Evolutionary conservation across 2,329 filamentous ascomycete genomes (phyloP), one percentile per base, ranked within the genome.

Genomic region (Incumbomyces lentus): DNA sequence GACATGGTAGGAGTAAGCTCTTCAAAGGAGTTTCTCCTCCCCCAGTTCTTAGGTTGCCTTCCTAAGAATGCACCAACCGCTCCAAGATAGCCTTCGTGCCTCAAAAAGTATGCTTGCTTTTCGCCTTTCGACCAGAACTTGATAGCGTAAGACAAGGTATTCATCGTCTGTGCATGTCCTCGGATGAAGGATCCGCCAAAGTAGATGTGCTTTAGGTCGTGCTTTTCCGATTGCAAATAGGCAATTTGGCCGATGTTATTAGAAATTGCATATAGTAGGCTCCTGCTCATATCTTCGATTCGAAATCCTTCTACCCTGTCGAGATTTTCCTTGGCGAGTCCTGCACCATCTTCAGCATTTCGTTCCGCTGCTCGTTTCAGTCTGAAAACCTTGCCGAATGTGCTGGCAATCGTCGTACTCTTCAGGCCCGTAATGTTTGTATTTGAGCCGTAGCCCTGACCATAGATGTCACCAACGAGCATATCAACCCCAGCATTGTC

Each of bases 171-270:
- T 13, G 85, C 81, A 64, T 98, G 92, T 34, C 92, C 92, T 35
- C 92, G 82, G 61, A 98, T 96, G 63, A 96, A 98, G 6, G 85
- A 92, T 18, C 92, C 92, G 17, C 92, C 92, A 65, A 98, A 98
- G 70, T 98, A 98, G 51, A 98, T 96, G 60, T 90, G 81, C 52
- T 86, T 84, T 19, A 96, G 73, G 38, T 83, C 78, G 68, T 98
- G 90, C 61, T 95, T 92, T 63, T 95, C 89, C 5, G 87, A 92
- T 62, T 96, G 92, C n/a, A 98, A 73, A 64, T 92, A 95, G 36
- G 92, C 88, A 58, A 98, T 94, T 69, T 98, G 92, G 13, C 92
- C 92, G 29, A 52, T 48, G 34, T 48, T 43, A 47, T 52, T 54
- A 16, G 52, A 53, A 26, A 96, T 87, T 18, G 92, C 92, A 66